Base-by-base conservation (phyloP, 2,329 filamentous ascomycete genomes). In the Aspergillus niger region DNA sequence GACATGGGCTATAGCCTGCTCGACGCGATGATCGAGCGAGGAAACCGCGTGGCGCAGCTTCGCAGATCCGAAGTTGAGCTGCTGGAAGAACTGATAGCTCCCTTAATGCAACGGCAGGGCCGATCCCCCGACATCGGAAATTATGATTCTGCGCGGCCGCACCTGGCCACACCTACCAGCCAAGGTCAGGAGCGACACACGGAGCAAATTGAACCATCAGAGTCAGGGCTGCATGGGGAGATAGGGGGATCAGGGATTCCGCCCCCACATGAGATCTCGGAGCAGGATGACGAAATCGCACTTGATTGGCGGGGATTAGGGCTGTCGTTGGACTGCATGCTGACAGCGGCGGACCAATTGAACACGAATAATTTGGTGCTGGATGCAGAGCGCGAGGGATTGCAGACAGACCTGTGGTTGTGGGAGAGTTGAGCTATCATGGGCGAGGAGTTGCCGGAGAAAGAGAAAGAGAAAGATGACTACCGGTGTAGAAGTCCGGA, bases 41-140 rank as follows among this genome's bases (percentile, higher is more conserved):
- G 66, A 8, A 68, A 64, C 36, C 63, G 65, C 8, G 65, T 68
- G 1, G 66, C 66, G 6, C 66, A 67, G 39, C 54, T 68, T 5
- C 66, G 66, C 10, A 68, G 61, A n/a, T 68, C 63, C 10, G 66
- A 68, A 30, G 63, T 67, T n/a, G 66, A 67, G 48, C 57, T 67
- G 2, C 11, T 67, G 3, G 63, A 68, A 20, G 66, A 68, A 13
- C 44, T 68, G 3, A 59, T 63, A 7, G 62, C 61, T 17, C 66
- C 65, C 5, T 47, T 68, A 22, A 11, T 52, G 1, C 56, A 32
- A n/a, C 51, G 54, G 1, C 43, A 48, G 3, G 8, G 20, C 7
- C 43, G 51, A 5, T 43, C 49, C 22, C n/a, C 54, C 3, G 39
- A 32, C 6, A 32, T 28, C 0, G 56, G 47, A 26, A 15, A 49